Base-by-base conservation (phyloP, 1,139 yeast genomes). In the Geotrichum aggregatum region DNA sequence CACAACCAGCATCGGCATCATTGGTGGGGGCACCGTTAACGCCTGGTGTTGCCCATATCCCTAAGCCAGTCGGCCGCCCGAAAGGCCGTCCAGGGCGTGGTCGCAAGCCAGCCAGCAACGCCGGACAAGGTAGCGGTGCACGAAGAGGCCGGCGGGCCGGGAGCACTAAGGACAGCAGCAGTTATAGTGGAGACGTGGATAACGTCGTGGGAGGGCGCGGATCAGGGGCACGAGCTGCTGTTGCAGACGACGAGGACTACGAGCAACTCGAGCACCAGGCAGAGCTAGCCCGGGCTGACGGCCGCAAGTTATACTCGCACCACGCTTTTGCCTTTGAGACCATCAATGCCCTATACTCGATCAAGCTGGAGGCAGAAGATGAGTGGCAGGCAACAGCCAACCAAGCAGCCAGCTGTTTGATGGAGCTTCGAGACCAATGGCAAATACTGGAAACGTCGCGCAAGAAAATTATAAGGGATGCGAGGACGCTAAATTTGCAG, bases 331-430 rank as follows among this genome's bases (percentile, higher is more conserved):
- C 57, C 13, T 47, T 51, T 42, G 43, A 33, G 8, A 42, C 52
- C 42, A 54, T 59, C 44, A 56, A 59, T 33, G 40, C 52, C 47
- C 55, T 59, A 18, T 50, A 54, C 44, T 36, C 50, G 3, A 54
- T 46, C 24, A 19, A 50, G 30, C 52, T 59, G 35, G 63, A 61
- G 47, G 56, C 60, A 31, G 64, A 61, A 34, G 61, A 56, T 28
- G 60, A 60, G 40, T 62, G 65, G 65, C 47, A 54, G 14, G 48
- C 49, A 16, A 58, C 59, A 4, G 65, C 65, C 13, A 57, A 59
- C 31, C 50, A 54, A 43, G 56, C 60, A 35, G 50, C 58, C 34
- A 49, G 28, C 30, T 38, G 36, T 35, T 24, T 38, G 10, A 36
- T 14, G 24, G 28, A 18, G 14, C 47, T 46, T 11, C 26, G 21